A percentile compares a stretch with the other conserved stretches of the same genome.
Conservation (phyloP, 495 filamentous ascomycete species). For the Penicillium parvum region DNA sequence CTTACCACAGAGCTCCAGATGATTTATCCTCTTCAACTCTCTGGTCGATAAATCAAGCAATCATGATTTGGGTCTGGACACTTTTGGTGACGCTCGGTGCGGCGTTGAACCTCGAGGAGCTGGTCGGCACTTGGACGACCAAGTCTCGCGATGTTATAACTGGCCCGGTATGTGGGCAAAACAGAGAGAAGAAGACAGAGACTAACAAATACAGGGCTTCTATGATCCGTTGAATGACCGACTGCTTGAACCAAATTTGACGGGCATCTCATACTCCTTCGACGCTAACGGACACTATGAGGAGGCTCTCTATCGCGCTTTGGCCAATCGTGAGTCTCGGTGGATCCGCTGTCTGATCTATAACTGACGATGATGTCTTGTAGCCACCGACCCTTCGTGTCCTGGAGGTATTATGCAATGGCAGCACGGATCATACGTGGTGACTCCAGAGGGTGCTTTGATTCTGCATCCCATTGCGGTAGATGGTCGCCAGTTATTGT, state of each 20-base stretch:
- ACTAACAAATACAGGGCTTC: conserved; percentile 52
- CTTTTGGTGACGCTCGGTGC: conserved; percentile 28
- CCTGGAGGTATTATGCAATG: conserved; percentile 70
- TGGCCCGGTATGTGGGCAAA: conserved; percentile 54
- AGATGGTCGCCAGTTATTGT: conserved; percentile 69
- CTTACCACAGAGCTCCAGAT: no score
- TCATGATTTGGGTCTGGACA: conserved; percentile 23
- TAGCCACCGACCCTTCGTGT: conserved; percentile 60
- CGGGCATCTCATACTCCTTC: conserved; percentile 82
- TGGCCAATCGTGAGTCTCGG: conserved; percentile 63
- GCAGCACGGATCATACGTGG: conserved; percentile 65
- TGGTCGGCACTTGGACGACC: conserved; percentile 73
- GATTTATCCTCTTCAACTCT: not conserved
- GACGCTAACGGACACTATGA: conserved; percentile 68
- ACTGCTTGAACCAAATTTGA: conserved; percentile 63
- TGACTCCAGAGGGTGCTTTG: conserved; percentile 55
- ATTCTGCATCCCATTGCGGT: conserved; percentile 58
- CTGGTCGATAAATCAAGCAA: conserved; percentile 3
- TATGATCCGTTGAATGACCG: conserved; percentile 67
- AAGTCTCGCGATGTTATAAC: conserved; percentile 71
- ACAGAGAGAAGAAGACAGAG: not conserved
- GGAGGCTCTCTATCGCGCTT: conserved; percentile 66
- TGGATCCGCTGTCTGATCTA: conserved; percentile 4
- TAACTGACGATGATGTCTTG: not conserved
- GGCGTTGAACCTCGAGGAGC: conserved; percentile 36